Percentiles rank a stretch among this genome's conserved stretches.
phyloP scores from a whole-genome alignment of 169 alveolate species.

The Cryptosporidium ubiquitum region DNA sequence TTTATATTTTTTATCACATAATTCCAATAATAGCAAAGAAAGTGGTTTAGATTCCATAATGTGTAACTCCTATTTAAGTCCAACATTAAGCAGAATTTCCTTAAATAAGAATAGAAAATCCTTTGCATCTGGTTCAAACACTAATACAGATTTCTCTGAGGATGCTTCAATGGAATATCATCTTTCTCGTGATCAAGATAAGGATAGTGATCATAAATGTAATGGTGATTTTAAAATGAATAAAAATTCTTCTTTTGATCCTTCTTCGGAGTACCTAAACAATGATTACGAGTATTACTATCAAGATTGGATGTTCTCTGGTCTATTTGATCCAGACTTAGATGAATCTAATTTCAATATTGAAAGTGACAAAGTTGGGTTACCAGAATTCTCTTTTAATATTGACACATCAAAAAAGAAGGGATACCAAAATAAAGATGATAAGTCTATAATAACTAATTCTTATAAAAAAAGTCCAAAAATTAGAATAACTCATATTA shows the following conservation, averaged over 20 bases:
- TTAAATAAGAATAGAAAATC: not conserved
- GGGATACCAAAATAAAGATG: not conserved
- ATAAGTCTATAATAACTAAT: not conserved
- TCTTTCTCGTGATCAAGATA: too few relatives aligned
- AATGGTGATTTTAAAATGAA: too few relatives aligned
- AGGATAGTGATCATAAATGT: too few relatives aligned
- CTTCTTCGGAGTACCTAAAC: not conserved
- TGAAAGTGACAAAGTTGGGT: slow-evolving; percentile 22
- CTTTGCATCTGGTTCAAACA: not conserved
- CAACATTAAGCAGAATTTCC: not conserved
- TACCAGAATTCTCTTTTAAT: slow-evolving; percentile 52
- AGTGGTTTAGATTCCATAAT: not conserved
- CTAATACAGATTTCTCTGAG: not conserved
- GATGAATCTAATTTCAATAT: slow-evolving; percentile 21
- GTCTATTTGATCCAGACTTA: not conserved
- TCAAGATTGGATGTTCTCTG: slow-evolving; percentile 45
- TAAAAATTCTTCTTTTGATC: not conserved
- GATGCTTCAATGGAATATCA: too few relatives aligned
- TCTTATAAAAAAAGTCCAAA: not conserved
- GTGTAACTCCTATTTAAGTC: not conserved
- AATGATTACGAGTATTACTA: slow-evolving; percentile 10
- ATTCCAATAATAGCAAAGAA: not conserved
- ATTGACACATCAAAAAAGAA: not conserved
- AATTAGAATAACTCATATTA: slow-evolving; percentile 23
- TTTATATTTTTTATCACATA: not conserved